Conservation (phyloP, 768 basidiomycete species). For the Trametes cubensis region DNA sequence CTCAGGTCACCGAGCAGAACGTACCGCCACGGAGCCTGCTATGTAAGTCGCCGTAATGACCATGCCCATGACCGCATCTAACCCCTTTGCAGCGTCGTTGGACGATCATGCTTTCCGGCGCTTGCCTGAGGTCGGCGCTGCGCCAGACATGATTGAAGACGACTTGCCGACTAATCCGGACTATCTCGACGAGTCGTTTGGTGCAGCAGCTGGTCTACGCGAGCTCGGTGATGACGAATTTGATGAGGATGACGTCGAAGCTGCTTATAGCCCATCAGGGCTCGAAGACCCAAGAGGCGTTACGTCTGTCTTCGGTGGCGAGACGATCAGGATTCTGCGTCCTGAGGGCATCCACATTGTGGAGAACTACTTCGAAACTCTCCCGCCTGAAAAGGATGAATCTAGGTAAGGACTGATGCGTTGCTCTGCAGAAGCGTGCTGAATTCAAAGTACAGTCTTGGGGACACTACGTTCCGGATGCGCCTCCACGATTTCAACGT, state of each 20-base stretch:
- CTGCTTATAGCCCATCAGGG: conserved; percentile 7
- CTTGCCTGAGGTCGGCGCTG: conserved; percentile 73
- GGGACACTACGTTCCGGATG: conserved; percentile 53
- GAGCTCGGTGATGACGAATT: conserved; percentile 74
- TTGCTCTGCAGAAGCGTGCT: conserved; percentile 12
- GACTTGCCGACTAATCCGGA: conserved; percentile 89
- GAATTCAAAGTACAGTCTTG: conserved; percentile 35
- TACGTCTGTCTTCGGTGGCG: conserved; percentile 72
- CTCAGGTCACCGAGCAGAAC: conserved; percentile 17
- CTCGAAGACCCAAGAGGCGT: conserved; percentile 40
- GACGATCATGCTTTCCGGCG: conserved; percentile 82
- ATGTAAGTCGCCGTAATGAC: conserved; percentile 25
- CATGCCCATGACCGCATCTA: background rate
- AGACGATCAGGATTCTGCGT: conserved; percentile 81
- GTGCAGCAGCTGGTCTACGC: conserved; percentile 73
- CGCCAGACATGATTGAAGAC: conserved; percentile 88
- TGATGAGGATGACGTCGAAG: conserved; percentile 58
- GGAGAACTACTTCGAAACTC: conserved; percentile 73
- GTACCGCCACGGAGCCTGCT: conserved; percentile 28
- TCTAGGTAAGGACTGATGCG: conserved; percentile 47
- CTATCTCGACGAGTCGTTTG: conserved; percentile 84
- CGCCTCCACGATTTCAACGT: conserved; percentile 64
- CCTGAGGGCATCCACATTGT: conserved; percentile 63
- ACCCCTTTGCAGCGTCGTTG: conserved; percentile 56
- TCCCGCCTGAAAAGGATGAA: conserved; percentile 57